A percentile compares a stretch with the other conserved stretches of the same genome.
phyloP scores from a whole-genome alignment of 129 eudicot species.

The Helianthus tuberosus region DNA sequence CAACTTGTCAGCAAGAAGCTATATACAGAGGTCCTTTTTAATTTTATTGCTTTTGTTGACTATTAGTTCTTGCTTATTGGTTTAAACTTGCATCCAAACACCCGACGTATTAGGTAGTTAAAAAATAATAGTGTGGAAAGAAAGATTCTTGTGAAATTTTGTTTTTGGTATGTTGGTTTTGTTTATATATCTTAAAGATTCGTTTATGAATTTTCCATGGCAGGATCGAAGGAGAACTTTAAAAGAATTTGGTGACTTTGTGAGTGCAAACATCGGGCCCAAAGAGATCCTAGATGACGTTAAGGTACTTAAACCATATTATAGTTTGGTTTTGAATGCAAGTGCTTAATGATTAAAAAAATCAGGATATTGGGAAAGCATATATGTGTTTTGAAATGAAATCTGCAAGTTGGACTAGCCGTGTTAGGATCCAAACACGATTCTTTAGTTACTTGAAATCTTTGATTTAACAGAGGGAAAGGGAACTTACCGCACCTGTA shows the following conservation, averaged over 20 bases:
- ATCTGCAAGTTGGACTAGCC: too few relatives aligned
- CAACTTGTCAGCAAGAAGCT: slow-evolving; percentile 90
- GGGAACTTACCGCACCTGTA: too few relatives aligned
- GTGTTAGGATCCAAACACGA: too few relatives aligned
- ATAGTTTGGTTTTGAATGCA: slow-evolving; percentile 6
- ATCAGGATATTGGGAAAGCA: slow-evolving; percentile 89
- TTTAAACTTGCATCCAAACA: background rate
- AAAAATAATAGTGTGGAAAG: background rate
- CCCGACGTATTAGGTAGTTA: background rate
- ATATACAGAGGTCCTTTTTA: slow-evolving; percentile 75
- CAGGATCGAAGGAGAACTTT: slow-evolving; percentile 87
- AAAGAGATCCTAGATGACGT: slow-evolving; percentile 76
- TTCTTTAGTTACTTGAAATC: too few relatives aligned
- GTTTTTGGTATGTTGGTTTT: slow-evolving; percentile 22
- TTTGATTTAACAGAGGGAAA: too few relatives aligned
- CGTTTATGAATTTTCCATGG: slow-evolving; percentile 22
- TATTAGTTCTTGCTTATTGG: background rate
- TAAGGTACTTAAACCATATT: slow-evolving; percentile 50
- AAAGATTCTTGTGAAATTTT: background rate
- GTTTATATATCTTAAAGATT: slow-evolving; percentile 1
- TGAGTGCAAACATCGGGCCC: slow-evolving; percentile 68
- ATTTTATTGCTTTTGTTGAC: background rate
- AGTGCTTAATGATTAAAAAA: slow-evolving; percentile 10
- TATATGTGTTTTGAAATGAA: too few relatives aligned
- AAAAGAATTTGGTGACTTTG: slow-evolving; percentile 66